Base-by-base conservation (phyloP, 176 grass and related monocot species). In the Musa acuminata region DNA sequence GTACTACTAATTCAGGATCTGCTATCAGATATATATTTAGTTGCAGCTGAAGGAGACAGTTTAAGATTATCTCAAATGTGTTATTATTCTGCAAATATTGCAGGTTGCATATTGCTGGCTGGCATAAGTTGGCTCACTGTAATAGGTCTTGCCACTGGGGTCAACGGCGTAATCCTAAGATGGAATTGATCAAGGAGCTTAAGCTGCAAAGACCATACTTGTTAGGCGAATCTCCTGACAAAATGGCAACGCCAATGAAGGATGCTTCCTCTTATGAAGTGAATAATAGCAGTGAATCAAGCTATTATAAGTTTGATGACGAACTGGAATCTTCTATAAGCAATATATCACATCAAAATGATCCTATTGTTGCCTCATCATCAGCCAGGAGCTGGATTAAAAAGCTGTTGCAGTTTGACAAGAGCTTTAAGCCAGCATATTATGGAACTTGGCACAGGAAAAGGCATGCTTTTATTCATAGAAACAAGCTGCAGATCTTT, bases 341-440 rank as follows among this genome's bases (percentile, higher is more conserved):
- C n/a, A 76, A 87, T 53, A 54, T 85, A 43, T 43, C 35, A 52
- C 69, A 54, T 35, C 62, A 86, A 75, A 73, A 8, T 71, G 27
- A 67, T 52, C 49, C n/a, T 81, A 64, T 73, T 29, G 58, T 51
- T 76, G 70, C 72, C 58, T 62, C 66, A 73, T 69, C 67, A 73
- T 77, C 71, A 23, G 75, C 87, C 76, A 76, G 59, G 16, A 51
- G 66, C 12, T 22, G 69, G 62, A 84, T 13, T 65, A 99, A 72
- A 80, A 80, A 99, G 71, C 95, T 99, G 83, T 59, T 99, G 75
- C 95, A 99, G 71, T 99, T 99, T 83, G 95, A 93, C 75, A 91
- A 94, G 85, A 91, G 95, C 75, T 82, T 87, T 81, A 99, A 88
- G 23, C 95, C 91, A 16, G 95, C 95, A 9, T 99, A 99, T 84